These are phyloP conservation scores for Leccinum obscurum DNA, from an alignment of 768 basidiomycete genomes.

Conservation along the genomic window DNA sequence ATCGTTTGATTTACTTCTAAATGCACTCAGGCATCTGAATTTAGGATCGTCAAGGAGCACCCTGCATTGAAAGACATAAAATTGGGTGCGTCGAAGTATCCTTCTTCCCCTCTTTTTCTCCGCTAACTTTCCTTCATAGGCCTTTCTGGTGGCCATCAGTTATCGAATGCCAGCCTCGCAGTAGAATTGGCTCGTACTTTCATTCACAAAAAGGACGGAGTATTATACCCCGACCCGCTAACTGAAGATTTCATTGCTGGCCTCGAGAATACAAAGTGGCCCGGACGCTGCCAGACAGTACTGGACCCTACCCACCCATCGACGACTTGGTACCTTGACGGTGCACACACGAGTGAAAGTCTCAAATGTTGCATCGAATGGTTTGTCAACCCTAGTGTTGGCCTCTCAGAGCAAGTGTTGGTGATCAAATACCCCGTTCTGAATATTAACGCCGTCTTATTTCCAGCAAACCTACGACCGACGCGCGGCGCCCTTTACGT, in stretches of 20 bases:
- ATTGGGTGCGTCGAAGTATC: conserved; percentile 50
- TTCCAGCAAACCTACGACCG: conserved; percentile 12
- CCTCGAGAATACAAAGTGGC: conserved; percentile 77
- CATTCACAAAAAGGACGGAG: conserved; percentile 39
- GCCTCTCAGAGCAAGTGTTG: conserved; percentile 37
- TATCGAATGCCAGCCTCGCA: conserved; percentile 86
- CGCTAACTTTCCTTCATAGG: conserved; percentile 45
- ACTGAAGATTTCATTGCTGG: conserved; percentile 58
- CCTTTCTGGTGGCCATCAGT: conserved; percentile 82
- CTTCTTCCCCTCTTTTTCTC: not conserved
- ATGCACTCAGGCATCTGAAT: conserved; percentile 57
- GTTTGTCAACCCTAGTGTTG: conserved; percentile 69
- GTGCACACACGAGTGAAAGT: conserved; percentile 93
- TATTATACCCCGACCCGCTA: conserved; percentile 33
- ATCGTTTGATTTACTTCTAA: not conserved
- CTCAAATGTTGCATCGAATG: conserved; percentile 84
- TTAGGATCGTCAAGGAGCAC: conserved; percentile 57
- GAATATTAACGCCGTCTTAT: conserved; percentile 4
- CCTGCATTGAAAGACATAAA: conserved; percentile 52
- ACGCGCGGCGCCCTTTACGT: conserved; percentile 38
- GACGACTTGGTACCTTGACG: conserved; percentile 89
- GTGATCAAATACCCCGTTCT: conserved; percentile 2
- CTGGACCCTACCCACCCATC: conserved; percentile 51
- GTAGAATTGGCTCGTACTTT: conserved; percentile 70
- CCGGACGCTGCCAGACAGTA: conserved; percentile 91